These are phyloP conservation scores for Delphinella strobiligena DNA, from an alignment of 2,329 filamentous ascomycete genomes.

Conservation along the genomic window DNA sequence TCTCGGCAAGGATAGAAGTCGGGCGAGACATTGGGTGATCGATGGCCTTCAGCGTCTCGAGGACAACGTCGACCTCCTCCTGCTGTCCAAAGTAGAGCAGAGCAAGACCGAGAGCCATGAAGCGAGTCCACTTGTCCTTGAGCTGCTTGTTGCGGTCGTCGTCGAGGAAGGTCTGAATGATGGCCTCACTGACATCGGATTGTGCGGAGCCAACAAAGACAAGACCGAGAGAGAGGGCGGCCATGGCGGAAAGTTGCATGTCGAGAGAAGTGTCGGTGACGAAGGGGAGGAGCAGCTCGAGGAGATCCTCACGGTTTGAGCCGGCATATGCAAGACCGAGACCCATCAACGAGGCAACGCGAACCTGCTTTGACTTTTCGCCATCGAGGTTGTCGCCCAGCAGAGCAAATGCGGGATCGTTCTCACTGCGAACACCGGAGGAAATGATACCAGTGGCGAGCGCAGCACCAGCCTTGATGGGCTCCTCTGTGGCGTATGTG, in stretches of 20 bases:
- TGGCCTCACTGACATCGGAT: slow-evolving; percentile 79
- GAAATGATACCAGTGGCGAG: slow-evolving; percentile 94
- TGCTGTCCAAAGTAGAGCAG: slow-evolving; percentile 92
- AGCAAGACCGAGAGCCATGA: slow-evolving; percentile 86
- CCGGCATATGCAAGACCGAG: slow-evolving; percentile 90
- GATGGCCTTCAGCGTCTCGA: slow-evolving; percentile 92
- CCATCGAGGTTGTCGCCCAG: slow-evolving; percentile 73
- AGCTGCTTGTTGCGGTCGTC: slow-evolving; percentile 83
- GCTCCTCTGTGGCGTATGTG: slow-evolving; percentile 69
- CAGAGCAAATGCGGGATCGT: slow-evolving; percentile 80
- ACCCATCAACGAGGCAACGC: slow-evolving; percentile 86
- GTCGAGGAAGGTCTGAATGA: slow-evolving; percentile 85
- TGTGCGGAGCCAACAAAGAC: slow-evolving; percentile 90
- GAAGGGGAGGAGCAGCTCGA: slow-evolving; percentile 75
- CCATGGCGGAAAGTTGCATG: slow-evolving; percentile 96
- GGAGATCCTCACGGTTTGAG: slow-evolving; percentile 79
- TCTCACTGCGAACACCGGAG: slow-evolving; percentile 78
- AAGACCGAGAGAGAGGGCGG: slow-evolving; percentile 77
- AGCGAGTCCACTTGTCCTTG: slow-evolving; percentile 96
- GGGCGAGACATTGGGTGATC: slow-evolving; percentile 95
- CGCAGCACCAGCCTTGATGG: slow-evolving; percentile 83
- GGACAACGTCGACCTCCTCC: slow-evolving; percentile 95
- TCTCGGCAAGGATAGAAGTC: slow-evolving; percentile 87
- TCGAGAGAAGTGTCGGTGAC: slow-evolving; percentile 72
- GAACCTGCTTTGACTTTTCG: slow-evolving; percentile 63